Evolutionary conservation across 139 green algal species (phyloP).

Genomic region (Volvox reticuliferus): DNA sequence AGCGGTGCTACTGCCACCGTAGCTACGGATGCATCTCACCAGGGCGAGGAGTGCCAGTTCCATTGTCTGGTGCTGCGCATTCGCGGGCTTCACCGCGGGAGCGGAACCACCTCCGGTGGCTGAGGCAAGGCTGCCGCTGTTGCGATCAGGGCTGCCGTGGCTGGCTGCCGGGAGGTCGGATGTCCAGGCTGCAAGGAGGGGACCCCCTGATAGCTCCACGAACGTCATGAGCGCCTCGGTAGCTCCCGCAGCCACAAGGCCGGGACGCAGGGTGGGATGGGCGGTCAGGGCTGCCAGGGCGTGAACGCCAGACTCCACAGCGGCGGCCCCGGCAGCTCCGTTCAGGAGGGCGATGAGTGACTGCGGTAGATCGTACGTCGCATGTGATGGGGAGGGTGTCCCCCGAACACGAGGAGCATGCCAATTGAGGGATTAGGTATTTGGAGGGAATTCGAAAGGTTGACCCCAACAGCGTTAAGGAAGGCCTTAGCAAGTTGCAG

Average conservation of each 20-base stretch:
- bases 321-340: not conserved
- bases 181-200: not conserved
- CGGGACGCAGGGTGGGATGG: constrained; percentile 21
- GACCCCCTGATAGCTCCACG: not conserved
- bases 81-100: not conserved
- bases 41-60: constrained; percentile 26
- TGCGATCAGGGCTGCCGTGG: not conserved
- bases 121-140: not conserved
- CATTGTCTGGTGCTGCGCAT: not conserved
- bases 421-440: not conserved
- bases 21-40: constrained; percentile 15
- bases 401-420: not conserved
- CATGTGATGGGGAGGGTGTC: not conserved
- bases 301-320: not conserved
- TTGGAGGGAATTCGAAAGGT: not conserved
- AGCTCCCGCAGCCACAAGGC: not conserved
- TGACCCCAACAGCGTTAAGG: no score
- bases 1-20: not conserved
- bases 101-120: not conserved
- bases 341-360: not conserved
- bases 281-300: not conserved
- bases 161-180: not conserved
- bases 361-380: not conserved
- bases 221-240: not conserved
- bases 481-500: not conserved